Percentiles rank a stretch among this genome's conserved stretches.
Conservation (phyloP, 2,329 filamentous ascomycete species). For the Xylaria sp. region DNA sequence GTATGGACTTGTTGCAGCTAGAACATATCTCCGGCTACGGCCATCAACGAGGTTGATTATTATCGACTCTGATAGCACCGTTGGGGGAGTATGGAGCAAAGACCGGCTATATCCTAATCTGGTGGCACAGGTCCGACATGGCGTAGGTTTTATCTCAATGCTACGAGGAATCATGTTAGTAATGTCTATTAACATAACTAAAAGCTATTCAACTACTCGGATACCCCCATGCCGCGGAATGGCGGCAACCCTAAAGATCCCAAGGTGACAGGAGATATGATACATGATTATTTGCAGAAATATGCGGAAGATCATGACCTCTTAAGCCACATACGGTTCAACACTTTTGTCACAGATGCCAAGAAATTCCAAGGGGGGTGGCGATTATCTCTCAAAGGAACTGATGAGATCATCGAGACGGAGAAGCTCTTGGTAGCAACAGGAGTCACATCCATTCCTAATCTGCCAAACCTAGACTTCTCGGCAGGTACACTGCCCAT, state of each 20-base stretch:
- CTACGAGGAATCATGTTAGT: neutral
- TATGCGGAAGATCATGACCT: conserved; percentile 46
- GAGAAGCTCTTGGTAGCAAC: conserved; percentile 50
- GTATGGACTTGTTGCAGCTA: conserved; percentile 42
- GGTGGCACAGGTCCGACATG: conserved; percentile 43
- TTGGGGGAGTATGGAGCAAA: conserved; percentile 45
- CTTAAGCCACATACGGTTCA: conserved; percentile 44
- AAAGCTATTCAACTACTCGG: conserved; percentile 45
- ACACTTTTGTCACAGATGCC: conserved; percentile 41
- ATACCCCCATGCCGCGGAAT: conserved; percentile 43
- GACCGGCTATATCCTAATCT: conserved; percentile 45
- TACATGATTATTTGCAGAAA: conserved; percentile 45
- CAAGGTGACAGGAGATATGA: conserved; percentile 46
- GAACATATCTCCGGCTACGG: conserved; percentile 42
- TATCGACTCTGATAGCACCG: conserved; percentile 42
- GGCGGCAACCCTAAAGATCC: conserved; percentile 40
- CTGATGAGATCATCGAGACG: conserved; percentile 37
- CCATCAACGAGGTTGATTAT: conserved; percentile 43
- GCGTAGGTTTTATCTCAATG: conserved; percentile 34
- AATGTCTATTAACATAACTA: conserved; percentile 19
- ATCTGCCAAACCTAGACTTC: conserved; percentile 40
- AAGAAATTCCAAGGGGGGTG: conserved; percentile 37
- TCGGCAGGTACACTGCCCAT: conserved; percentile 37
- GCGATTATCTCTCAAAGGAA: conserved; percentile 37
- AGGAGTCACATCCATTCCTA: conserved; percentile 48